Evolutionary conservation across 306 rosid genomes (phyloP), one percentile per base, ranked within the genome.

Genomic region (Prunus padus): DNA sequence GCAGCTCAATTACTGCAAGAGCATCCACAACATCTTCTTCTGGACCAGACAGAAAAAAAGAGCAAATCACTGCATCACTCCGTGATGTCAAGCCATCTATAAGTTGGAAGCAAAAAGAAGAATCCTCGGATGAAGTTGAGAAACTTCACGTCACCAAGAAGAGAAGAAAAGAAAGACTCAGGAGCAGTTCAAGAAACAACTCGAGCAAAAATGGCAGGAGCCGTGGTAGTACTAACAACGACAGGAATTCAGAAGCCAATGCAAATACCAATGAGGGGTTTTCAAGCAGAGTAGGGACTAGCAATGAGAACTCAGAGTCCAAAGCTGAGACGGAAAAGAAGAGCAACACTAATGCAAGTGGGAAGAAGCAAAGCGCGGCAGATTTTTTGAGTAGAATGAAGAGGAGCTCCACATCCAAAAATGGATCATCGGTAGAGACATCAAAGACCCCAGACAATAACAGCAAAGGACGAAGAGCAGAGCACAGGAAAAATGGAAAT

Each of bases 321-420:
- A 71, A 70, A 57, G 42, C 77, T 2, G 77, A 75, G 72, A 81
- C 54, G 37, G 79, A 30, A 30, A 76, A 70, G 51, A 81, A 37
- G 73, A 76, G 60, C 42, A 60, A 13, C 42, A 19, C 13, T 10
- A 80, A 50, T 26, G 16, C 72, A 11, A 20, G 60, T 55, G 80
- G 26, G 25, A 81, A 81, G 47, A 76, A 76, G 49, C 70, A 7
- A 71, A 71, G 84, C 16, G 84, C 74, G 0, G 23, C 76, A 33
- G 76, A 81, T 70, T 81, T 81, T 68, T 81, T 81, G 77, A 81
- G 68, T 56, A 75, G 77, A 72, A 69, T 81, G 73, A 81, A 81
- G 56, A 69, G 80, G 47, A 14, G 25, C 37, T 46, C 84, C 11
- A 16, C 69, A 3, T 54, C 77, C 20, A 80, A 31, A 68, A 52